Base-by-base conservation (phyloP, 1,139 yeast genomes). In the Pichia sp. region DNA sequence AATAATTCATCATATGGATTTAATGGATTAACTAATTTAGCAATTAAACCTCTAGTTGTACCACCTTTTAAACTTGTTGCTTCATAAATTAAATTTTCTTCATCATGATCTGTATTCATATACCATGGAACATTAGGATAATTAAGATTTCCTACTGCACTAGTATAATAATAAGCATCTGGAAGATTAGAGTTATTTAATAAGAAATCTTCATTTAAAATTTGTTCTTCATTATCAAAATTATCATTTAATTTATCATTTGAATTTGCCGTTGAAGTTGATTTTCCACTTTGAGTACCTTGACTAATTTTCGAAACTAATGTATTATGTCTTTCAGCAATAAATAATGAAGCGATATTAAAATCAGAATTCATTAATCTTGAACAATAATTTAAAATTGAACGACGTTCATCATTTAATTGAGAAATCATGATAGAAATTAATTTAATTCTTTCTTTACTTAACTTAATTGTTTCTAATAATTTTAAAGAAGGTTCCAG, bases 11-110 rank as follows among this genome's bases (percentile, higher is more conserved):
- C 95, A 43, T 76, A 69, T 4, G 34, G 33, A 39, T 75, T 65
- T 48, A 78, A 80, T 59, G 90, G 96, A 57, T 84, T 86, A 0
- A 96, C 87, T 50, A 92, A 70, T 61, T 86, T 89, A 42, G 92
- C 86, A 11, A 92, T 74, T 45, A 92, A 67, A 0, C 96, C 96
- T 44, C 76, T 80, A 47, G 80, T 76, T 0, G 95, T 81, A 6
- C 97, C 97, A 39, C 97, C 97, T 59, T 84, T 83, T 41, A 90
- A 74, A 3, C 92, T 94, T 51, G 80, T 80, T 35, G 78, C 68
- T 55, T 89, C 95, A 55, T 80, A 80, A 26, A 87, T 69, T 48
- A 90, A 68, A 50, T 81, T 86, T 51, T 70, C 78, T 51, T 86
- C 95, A 45, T 80, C 81, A 53, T 87, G 95, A 29, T 87, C 80